These are phyloP conservation scores for Elsinoe batatas DNA, from an alignment of 2,329 filamentous ascomycete genomes.

Conservation along the genomic window DNA sequence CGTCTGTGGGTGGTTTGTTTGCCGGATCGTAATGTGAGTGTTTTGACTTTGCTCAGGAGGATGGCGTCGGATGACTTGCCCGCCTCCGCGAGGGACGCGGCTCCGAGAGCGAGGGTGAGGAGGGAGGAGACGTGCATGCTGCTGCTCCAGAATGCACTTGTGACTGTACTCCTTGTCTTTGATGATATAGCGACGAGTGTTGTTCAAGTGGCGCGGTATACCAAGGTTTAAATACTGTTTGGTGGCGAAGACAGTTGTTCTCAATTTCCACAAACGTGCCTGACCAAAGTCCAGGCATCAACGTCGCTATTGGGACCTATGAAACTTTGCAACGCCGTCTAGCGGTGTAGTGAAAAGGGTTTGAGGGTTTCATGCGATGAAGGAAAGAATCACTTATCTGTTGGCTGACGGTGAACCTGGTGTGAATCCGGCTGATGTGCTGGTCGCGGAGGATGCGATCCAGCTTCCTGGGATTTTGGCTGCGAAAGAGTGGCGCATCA, in stretches of 20 bases:
- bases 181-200: neutral
- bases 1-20: conserved; percentile 66
- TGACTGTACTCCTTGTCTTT: neutral
- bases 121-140: conserved; percentile 7
- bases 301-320: neutral
- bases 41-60: conserved; percentile 57
- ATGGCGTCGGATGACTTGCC: conserved; percentile 39
- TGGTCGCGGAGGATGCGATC: conserved; percentile 45
- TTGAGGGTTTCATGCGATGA: conserved; percentile 42
- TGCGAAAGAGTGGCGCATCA: conserved; percentile 70
- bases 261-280: conserved; percentile 10
- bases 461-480: conserved; percentile 53
- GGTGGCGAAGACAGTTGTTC: conserved; percentile 16
- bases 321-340: neutral
- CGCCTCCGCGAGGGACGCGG: conserved; percentile 22
- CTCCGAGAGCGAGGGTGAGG: conserved; percentile 7
- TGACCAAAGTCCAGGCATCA: conserved; percentile 2
- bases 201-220: neutral
- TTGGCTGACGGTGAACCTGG: conserved; percentile 55
- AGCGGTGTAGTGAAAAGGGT: neutral
- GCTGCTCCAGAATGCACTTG: neutral
- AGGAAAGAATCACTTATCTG: conserved; percentile 66
- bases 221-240: neutral
- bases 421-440: conserved; percentile 55
- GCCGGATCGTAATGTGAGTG: conserved; percentile 64